Evolutionary conservation across 768 basidiomycete species (phyloP), one percentile per base, ranked within the genome.

Genomic region (Suillus discolor): DNA sequence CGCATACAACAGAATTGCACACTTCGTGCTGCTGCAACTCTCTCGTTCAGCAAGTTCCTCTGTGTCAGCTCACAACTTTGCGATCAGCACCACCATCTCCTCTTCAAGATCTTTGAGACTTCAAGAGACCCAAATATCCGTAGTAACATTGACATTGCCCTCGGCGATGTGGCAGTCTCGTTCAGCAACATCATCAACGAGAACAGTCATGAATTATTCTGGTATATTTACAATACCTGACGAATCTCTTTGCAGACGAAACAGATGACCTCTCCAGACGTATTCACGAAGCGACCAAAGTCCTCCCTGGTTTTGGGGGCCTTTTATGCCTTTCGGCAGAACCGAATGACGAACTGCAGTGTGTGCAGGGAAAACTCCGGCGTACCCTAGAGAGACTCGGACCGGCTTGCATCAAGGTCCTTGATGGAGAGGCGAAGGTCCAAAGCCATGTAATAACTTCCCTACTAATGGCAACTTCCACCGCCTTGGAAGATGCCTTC

Each of bases 161-260:
- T 99, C 5, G 97, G 97, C 8, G 97, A 99, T 70, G 93, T 99
- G 44, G 97, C 97, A 0, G 94, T 99, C 18, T 97, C 93, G n/a
- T 99, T 99, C 84, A 96, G 94, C 77, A 95, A 81, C 67, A 93
- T 99, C 78, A 88, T 99, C 69, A 96, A 99, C 77, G 96, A 99
- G 81, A 97, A 97, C 81, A 94, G 91, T 79, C 92, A 95, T 71
- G 92, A 96, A 70, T 18, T 36, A 36, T 57, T 15, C 34, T 54
- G 42, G 15, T 44, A 11, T 20, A 7, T 8, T 7, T 2, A 4
- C 18, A 6, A 41, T 44, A 11, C 15, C 36, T 47, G 31, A 57
- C 39, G 53, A 28, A n/a, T 20, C 28, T 9, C 42, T 28, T 57
- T 45, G 31, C 23, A 6, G 18, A 6, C 38, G 6, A 28, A 60